Evolutionary conservation across 176 grass and related monocot genomes (phyloP).

Genomic region (Juncus inflexus): DNA sequence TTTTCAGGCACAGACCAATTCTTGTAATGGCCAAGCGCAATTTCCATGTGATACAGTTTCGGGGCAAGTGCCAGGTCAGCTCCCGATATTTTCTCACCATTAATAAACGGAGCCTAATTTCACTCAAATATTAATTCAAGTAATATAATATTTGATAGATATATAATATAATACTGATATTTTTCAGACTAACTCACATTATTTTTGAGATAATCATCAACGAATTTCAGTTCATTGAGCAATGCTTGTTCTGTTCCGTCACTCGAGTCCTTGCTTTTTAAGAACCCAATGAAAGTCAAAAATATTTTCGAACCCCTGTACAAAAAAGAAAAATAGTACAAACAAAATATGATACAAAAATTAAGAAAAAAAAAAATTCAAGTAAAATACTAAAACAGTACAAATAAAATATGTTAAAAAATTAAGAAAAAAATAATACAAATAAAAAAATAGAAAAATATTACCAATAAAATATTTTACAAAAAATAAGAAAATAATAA

Average conservation of each 20-base stretch:
- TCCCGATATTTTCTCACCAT: constrained; percentile 59
- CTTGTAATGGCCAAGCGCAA: constrained; percentile 54
- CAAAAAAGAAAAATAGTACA: constrained; percentile 14
- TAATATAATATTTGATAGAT: background rate
- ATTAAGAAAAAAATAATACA: too few species aligned
- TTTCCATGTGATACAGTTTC: constrained; percentile 94
- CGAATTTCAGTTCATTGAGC: constrained; percentile 48
- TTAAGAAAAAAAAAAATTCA: too few species aligned
- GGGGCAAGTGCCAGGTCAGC: constrained; percentile 75
- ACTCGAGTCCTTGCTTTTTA: constrained; percentile 82
- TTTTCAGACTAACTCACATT: constrained; percentile 49
- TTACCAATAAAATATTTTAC: too few species aligned
- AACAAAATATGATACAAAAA: background rate
- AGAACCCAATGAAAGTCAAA: constrained; percentile 73
- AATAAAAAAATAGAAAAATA: too few species aligned
- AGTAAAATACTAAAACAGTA: too few species aligned
- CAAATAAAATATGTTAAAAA: too few species aligned
- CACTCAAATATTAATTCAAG: constrained; percentile 3
- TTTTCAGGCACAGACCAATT: background rate
- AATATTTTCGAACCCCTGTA: constrained; percentile 85
- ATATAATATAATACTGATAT: background rate
- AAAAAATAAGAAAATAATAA: constrained; percentile 13
- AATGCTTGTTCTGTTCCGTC: constrained; percentile 79
- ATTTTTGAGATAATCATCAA: constrained; percentile 71
- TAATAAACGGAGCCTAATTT: constrained; percentile 87